Base-by-base conservation (phyloP, 805 yeast genomes). In the Suhomyces kilbournensis region DNA sequence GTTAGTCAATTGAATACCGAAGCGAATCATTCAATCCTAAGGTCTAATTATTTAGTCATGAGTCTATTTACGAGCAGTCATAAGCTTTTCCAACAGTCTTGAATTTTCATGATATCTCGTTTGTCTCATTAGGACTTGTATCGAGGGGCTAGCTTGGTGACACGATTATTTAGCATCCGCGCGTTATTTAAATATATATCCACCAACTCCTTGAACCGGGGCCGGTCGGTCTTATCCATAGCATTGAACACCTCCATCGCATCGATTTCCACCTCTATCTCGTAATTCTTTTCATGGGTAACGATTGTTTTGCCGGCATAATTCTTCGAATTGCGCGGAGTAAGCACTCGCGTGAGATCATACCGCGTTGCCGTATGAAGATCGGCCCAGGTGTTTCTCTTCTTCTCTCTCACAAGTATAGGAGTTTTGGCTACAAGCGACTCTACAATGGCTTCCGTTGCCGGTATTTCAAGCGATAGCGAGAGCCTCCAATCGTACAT, bases 401-500 rank as follows among this genome's bases (percentile, higher is more conserved):
- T 84, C 68, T 91, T 91, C 53, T 81, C 80, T 62, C 97, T 75
- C 43, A 81, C 80, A 53, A 79, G 63, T 22, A 77, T 73, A 7
- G 87, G 86, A 53, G 78, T 72, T 61, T 79, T 72, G 64, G 75
- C 75, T 68, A 81, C 57, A 15, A 69, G 61, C 62, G 74, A 78
- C 70, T 78, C 80, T 65, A 85, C 59, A 72, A 84, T 68, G 64
- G 82, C 69, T 70, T 79, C 83, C 32, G 80, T 78, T 22, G 81
- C 80, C 0, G 97, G 97, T 53, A 85, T 66, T 81, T 91, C 97
- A 26, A 88, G 68, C 38, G 90, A 82, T 56, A 92, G 70, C 5
- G 96, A 84, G 35, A 91, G 72, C 59, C 96, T 79, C 59, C 86
- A 75, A 69, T 91, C 97, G 64, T 84, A 85, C 68, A 84, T 76